A percentile compares a stretch with the other conserved stretches of the same genome.
Evolutionary conservation across 1,284 basidiomycete genomes (phyloP).

Genomic region (Cutaneotrichosporon sp.): DNA sequence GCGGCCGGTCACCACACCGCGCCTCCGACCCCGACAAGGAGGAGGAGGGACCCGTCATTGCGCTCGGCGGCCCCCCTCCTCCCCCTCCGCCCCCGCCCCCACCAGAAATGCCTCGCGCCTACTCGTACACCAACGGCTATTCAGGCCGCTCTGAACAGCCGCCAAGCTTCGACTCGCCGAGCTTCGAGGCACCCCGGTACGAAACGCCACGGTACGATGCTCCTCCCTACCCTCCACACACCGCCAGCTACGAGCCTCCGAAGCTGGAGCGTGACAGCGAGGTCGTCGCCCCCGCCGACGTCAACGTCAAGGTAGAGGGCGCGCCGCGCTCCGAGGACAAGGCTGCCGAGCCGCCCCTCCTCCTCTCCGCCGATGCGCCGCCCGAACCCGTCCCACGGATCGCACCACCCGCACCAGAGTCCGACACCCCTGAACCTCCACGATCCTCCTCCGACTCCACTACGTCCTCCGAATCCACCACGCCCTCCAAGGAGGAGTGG

Average conservation of each 20-base stretch:
- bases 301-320: neutral
- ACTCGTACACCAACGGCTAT: neutral
- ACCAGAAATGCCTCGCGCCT: neutral
- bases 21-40: neutral
- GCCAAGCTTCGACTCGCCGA: neutral
- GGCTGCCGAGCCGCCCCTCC: neutral
- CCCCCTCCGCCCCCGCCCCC: neutral
- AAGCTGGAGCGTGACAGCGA: neutral
- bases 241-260: neutral
- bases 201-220: neutral
- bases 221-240: neutral
- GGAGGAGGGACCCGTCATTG: neutral
- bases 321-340: neutral
- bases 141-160: neutral
- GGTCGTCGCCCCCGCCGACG: neutral
- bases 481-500: constrained; percentile 8
- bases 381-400: neutral
- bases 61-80: neutral
- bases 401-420: neutral
- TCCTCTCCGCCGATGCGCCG: constrained; percentile 5
- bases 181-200: neutral
- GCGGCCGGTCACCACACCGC: neutral
- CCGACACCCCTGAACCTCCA: neutral
- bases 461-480: neutral
- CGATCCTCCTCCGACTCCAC: neutral